Conservation (phyloP, 31 red algal genomes). For the Porphyra umbilicalis region DNA sequence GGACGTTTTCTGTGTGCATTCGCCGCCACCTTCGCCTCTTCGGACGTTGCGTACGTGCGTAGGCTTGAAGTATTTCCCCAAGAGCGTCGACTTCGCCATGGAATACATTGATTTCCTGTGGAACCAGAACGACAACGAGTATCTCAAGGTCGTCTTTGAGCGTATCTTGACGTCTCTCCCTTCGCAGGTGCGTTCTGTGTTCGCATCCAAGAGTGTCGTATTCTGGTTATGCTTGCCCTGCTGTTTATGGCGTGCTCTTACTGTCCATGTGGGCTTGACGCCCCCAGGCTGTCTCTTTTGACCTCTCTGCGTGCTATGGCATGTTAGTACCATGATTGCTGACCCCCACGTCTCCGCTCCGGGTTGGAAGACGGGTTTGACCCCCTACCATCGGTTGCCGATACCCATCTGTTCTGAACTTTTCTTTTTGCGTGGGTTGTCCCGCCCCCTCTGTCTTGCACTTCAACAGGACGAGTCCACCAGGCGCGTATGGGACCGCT, state of each 20-base stretch:
- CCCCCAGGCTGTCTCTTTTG: not conserved
- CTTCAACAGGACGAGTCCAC: not conserved
- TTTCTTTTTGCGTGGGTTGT: too few relatives aligned
- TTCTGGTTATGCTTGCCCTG: not conserved
- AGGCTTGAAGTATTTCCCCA: conserved; percentile 51
- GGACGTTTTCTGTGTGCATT: too few relatives aligned
- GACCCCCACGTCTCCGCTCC: too few relatives aligned
- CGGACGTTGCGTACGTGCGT: not conserved
- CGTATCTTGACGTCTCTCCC: not conserved
- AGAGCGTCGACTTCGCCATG: conserved; percentile 36
- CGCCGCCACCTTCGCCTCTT: too few relatives aligned
- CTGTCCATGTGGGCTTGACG: not conserved
- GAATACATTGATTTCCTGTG: conserved; percentile 81
- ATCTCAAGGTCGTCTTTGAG: not conserved
- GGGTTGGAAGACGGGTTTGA: too few relatives aligned
- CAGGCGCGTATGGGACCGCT: conserved; percentile 53
- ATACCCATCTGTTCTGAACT: too few relatives aligned
- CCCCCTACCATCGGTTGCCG: too few relatives aligned
- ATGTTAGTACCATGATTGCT: too few relatives aligned
- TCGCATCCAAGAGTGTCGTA: too few relatives aligned
- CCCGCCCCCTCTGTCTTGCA: not conserved
- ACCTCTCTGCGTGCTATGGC: not conserved
- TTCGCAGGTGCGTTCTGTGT: not conserved
- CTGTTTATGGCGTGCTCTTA: too few relatives aligned
- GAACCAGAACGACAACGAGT: conserved; percentile 11